phyloP scores from a whole-genome alignment of 208 protist genomes.

The Acanthamoeba royreba region DNA sequence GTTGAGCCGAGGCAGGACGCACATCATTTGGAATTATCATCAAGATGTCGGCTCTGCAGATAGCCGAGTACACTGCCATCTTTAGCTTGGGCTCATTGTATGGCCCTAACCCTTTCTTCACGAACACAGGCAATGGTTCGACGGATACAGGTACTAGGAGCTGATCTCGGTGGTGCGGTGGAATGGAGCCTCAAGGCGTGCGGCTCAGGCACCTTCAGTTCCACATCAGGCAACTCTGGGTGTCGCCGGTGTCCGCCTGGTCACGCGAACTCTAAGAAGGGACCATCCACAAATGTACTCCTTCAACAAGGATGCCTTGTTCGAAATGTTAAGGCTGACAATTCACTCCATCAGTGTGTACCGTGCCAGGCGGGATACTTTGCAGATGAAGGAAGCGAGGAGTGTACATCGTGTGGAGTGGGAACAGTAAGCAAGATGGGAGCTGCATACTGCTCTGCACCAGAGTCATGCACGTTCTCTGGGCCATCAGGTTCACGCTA shows the following conservation, averaged over 20 bases:
- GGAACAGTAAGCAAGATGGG: neutral
- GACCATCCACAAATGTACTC: too few species aligned
- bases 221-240: neutral
- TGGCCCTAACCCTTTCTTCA: too few species aligned
- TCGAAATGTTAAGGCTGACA: too few species aligned
- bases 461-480: neutral
- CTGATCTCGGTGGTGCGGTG: neutral
- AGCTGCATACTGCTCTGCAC: neutral
- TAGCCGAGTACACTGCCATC: neutral
- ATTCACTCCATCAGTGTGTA: neutral
- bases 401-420: neutral
- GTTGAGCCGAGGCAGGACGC: neutral
- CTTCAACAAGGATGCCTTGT: too few species aligned
- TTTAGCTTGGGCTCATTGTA: neutral
- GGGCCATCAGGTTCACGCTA: neutral
- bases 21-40: neutral
- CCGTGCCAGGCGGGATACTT: neutral
- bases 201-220: neutral
- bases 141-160: neutral
- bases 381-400: neutral
- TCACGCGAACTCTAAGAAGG: neutral
- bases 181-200: neutral
- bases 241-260: neutral
- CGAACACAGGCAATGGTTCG: constrained; percentile 15
- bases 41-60: neutral